Conservation (phyloP, 371 early-diverging fungal genomes). For the Amoeboaphelidium protococcarum region DNA sequence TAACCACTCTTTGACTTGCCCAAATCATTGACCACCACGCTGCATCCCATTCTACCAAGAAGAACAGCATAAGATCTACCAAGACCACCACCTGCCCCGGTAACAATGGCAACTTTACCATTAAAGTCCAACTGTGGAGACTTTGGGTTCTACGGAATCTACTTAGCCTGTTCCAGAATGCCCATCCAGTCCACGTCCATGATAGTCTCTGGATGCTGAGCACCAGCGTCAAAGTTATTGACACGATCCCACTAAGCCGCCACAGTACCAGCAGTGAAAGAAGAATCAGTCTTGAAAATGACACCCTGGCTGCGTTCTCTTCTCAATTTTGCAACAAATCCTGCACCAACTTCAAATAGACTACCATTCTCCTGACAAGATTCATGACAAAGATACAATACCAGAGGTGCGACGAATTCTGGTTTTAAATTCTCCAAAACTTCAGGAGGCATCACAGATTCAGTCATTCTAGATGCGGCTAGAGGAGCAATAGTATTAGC, state of each 20-base stretch:
- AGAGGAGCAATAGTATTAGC: neutral
- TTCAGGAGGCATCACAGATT: conserved; percentile 80
- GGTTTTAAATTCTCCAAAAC: conserved; percentile 76
- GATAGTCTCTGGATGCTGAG: conserved; percentile 1
- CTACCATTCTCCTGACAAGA: conserved; percentile 49
- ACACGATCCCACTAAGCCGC: conserved; percentile 14
- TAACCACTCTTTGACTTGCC: conserved; percentile 25
- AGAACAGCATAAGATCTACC: conserved; percentile 63
- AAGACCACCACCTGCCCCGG: conserved; percentile 77
- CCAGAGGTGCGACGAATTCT: conserved; percentile 61
- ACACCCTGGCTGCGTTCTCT: conserved; percentile 75
- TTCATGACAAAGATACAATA: conserved; percentile 75
- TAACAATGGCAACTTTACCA: conserved; percentile 58
- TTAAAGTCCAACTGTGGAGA: conserved; percentile 15
- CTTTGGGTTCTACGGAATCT: neutral
- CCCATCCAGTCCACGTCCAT: conserved; percentile 1
- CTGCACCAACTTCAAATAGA: conserved; percentile 80
- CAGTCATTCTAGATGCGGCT: conserved; percentile 28
- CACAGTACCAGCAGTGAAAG: conserved; percentile 59
- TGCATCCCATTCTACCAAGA: conserved; percentile 37
- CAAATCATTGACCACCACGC: conserved; percentile 70
- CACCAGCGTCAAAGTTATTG: conserved; percentile 13
- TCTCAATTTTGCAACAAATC: conserved; percentile 71
- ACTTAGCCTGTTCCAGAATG: neutral
- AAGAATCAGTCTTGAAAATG: conserved; percentile 67